Base-by-base conservation (phyloP, 129 eudicot species). In the Flaveria trinervia region DNA sequence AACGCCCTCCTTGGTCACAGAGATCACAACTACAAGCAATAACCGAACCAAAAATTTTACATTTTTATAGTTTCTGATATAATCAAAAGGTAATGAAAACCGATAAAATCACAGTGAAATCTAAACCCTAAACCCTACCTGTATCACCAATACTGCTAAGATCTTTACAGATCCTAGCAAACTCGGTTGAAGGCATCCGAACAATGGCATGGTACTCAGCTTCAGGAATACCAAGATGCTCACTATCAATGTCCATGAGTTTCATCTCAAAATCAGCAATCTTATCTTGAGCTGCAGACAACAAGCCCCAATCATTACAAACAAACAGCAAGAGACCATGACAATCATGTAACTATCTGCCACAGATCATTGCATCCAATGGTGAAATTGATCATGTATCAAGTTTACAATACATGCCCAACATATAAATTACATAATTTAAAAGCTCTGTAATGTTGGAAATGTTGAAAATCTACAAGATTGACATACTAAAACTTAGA, bases 61-160 rank as follows among this genome's bases (percentile, higher is more conserved):
- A 60, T 22, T 46, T 16, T 50, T 33, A 23, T 60, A 59, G 69
- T 68, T 17, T 8, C 22, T 45, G 7, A 71, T 39, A 45, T 0
- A 23, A 50, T 71, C 62, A 68, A 22, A 67, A 41, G 44, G 14
- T 39, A 46, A 46, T 1, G 16, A 9, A 59, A 59, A 52, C 55
- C 65, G 49, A n/a, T 17, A 16, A 7, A 8, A 30, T 30, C 36
- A 30, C 36, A 30, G 36, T 18, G 12, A n/a, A 17, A 55, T 55
- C 28, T 20, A 18, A 56, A 18, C 13, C 62, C 26, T 51, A 16
- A 51, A 51, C 59, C 2, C 36, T 82, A 93, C 98, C 98, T 74
- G 98, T 93, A 82, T 93, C 98, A 68, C 98, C 98, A 65, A 93
- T 86, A 51, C 98, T 93, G 68, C 98, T 93, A 17, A 93, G 91